These are phyloP conservation scores for Pyrenophora teres DNA, from an alignment of 2,329 filamentous ascomycete genomes.

Conservation along the genomic window DNA sequence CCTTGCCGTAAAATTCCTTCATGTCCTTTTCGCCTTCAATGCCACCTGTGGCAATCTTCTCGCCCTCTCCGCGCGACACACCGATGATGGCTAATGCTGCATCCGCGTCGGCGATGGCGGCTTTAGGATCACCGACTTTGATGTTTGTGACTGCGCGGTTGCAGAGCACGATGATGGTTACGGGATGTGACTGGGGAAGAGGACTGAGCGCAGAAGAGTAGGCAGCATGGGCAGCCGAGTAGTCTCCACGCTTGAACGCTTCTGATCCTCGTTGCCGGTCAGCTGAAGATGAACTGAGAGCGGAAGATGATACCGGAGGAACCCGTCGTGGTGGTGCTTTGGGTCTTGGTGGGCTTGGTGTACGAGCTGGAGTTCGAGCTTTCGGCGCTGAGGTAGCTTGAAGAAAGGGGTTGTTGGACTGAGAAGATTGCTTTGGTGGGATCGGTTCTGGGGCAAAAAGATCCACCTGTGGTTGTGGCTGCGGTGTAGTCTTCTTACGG, in stretches of 20 bases:
- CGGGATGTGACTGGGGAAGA: conserved; percentile 77
- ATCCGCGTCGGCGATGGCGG: conserved; percentile 83
- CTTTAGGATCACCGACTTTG: conserved; percentile 90
- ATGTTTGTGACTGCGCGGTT: conserved; percentile 89
- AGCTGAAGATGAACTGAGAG: conserved; percentile 74
- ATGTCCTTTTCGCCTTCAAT: conserved; percentile 73
- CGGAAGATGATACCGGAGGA: conserved; percentile 70
- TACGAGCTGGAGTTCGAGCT: conserved; percentile 44
- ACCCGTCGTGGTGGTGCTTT: conserved; percentile 62
- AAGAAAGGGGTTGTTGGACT: conserved; percentile 49
- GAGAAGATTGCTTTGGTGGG: conserved; percentile 27
- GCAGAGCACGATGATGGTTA: conserved; percentile 85
- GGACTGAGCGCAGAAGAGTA: conserved; percentile 78
- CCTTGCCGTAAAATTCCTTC: conserved; percentile 92
- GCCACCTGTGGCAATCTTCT: conserved; percentile 72
- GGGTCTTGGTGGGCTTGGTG: conserved; percentile 50
- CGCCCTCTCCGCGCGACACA: conserved; percentile 74
- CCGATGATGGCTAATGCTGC: conserved; percentile 80
- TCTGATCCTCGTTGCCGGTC: conserved; percentile 81
- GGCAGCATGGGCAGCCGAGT: conserved; percentile 78
- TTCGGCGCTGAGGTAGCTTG: conserved; percentile 35
- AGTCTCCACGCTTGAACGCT: conserved; percentile 94
- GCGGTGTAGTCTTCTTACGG: conserved; percentile 69
- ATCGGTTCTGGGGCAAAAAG: conserved; percentile 57
- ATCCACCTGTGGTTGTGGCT: conserved; percentile 58